Conservation (phyloP, 2,329 filamentous ascomycete species). For the Alternaria conjuncta region DNA sequence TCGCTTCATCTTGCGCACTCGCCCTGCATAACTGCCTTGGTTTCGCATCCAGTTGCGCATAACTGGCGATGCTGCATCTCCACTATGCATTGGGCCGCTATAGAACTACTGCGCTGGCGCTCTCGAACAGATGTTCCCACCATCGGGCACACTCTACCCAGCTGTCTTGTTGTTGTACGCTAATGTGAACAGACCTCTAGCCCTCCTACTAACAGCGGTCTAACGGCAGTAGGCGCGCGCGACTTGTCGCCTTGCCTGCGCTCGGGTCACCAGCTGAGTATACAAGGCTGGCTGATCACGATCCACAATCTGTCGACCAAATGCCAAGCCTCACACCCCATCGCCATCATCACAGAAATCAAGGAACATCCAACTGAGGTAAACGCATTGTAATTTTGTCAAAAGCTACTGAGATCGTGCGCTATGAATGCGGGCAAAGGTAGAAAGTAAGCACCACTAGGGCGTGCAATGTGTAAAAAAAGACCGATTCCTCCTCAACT, state of each 20-base stretch:
- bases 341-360: background rate
- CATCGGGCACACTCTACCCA: background rate
- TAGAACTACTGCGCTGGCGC: background rate
- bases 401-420: background rate
- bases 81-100: background rate
- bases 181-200: background rate
- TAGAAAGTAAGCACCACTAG: slow-evolving; percentile 6
- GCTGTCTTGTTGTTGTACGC: background rate
- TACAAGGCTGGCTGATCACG: background rate
- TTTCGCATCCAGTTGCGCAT: background rate
- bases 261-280: background rate
- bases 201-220: background rate
- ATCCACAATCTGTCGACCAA: background rate
- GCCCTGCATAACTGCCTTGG: background rate
- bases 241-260: background rate
- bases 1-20: background rate
- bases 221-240: background rate
- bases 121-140: background rate
- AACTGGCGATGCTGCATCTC: background rate
- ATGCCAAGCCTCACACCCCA: background rate
- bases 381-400: background rate
- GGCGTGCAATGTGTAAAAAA: slow-evolving; percentile 1
- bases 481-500: slow-evolving; percentile 1
- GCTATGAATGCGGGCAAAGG: background rate
- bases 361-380: background rate